These are phyloP conservation scores for Grigorovia humatica DNA, from an alignment of 805 yeast species.

Conservation along the genomic window DNA sequence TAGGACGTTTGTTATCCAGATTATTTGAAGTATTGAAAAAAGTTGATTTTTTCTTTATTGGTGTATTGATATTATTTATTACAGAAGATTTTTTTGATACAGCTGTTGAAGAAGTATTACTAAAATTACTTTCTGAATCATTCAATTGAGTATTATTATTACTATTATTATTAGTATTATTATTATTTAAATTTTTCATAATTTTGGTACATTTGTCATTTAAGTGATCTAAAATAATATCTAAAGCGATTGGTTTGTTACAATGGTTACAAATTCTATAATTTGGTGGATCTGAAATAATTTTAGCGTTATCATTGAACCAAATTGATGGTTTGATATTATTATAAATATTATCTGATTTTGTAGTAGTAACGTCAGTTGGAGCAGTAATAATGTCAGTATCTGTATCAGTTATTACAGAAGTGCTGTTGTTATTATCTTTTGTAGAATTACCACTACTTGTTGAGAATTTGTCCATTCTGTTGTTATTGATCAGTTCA, in stretches of 20 bases:
- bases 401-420: too few relatives aligned
- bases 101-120: not conserved
- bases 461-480: not conserved
- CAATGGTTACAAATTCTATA: constrained; percentile 27
- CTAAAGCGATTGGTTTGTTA: constrained; percentile 22
- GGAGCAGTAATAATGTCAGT: not conserved
- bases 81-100: not conserved
- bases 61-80: not conserved
- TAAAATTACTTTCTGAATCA: not conserved
- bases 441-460: too few relatives aligned
- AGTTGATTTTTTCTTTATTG: not conserved
- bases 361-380: not conserved
- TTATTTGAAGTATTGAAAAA: constrained; percentile 4
- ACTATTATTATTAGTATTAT: too few relatives aligned
- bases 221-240: constrained; percentile 21
- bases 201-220: constrained; percentile 15
- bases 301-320: constrained; percentile 17
- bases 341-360: too few relatives aligned
- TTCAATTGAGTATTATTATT: too few relatives aligned
- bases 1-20: constrained; percentile 5
- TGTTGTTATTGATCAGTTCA: not conserved
- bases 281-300: constrained; percentile 2
- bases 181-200: not conserved
- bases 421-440: too few relatives aligned
- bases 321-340: constrained; percentile 2